A percentile compares a stretch with the other conserved stretches of the same genome.
These are phyloP conservation scores for Penicillium sp. DNA, from an alignment of 2,329 filamentous ascomycete species.

Conservation along the genomic window DNA sequence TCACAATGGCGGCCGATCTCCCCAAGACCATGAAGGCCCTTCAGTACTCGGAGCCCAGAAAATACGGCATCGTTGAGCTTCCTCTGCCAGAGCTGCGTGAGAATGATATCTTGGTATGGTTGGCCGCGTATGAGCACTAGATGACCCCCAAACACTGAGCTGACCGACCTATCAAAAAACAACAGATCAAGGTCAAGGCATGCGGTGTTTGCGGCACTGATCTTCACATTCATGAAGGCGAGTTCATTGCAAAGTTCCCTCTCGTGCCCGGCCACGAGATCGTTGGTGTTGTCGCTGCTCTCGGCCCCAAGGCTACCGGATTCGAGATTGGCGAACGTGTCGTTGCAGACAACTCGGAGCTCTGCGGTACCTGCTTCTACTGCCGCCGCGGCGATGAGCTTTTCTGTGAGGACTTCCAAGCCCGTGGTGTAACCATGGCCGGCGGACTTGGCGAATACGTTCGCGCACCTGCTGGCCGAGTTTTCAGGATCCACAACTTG, in stretches of 20 bases:
- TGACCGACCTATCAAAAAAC: background rate
- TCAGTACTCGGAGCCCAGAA: slow-evolving; percentile 17
- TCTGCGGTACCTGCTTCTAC: slow-evolving; percentile 72
- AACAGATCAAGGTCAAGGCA: slow-evolving; percentile 60
- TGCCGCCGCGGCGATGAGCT: slow-evolving; percentile 67
- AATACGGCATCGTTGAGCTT: slow-evolving; percentile 14
- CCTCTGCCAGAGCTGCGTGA: slow-evolving; percentile 19
- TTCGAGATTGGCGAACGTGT: slow-evolving; percentile 65
- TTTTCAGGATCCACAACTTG: slow-evolving; percentile 69
- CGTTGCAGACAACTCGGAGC: slow-evolving; percentile 56
- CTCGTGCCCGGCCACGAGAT: slow-evolving; percentile 70
- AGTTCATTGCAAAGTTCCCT: slow-evolving; percentile 65
- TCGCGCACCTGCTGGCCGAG: slow-evolving; percentile 56
- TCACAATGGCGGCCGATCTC: slow-evolving; percentile 9
- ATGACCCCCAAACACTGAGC: background rate
- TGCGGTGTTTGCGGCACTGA: slow-evolving; percentile 64
- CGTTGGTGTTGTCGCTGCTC: slow-evolving; percentile 63
- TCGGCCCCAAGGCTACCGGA: slow-evolving; percentile 59
- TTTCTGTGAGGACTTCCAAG: slow-evolving; percentile 69
- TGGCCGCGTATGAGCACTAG: too few species aligned
- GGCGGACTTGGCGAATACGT: slow-evolving; percentile 73
- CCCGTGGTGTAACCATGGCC: slow-evolving; percentile 60
- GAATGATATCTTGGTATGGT: slow-evolving; percentile 19
- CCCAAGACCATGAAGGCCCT: slow-evolving; percentile 21
- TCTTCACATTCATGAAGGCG: slow-evolving; percentile 61